Percentiles rank a stretch among this genome's conserved stretches.
Conservation (phyloP, 2,329 filamentous ascomycete genomes). For the Colletotrichum sp. region DNA sequence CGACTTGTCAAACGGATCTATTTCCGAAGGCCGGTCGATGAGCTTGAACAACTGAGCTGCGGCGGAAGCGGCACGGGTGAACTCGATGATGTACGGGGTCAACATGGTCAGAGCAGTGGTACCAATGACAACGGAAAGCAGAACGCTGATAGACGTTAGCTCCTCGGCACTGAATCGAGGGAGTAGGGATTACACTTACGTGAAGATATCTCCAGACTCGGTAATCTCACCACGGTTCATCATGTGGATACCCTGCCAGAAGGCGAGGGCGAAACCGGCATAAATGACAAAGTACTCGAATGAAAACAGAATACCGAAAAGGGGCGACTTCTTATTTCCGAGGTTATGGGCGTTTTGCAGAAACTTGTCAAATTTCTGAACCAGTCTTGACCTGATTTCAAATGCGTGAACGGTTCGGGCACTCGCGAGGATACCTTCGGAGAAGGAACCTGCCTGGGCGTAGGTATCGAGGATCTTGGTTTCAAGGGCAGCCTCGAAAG, state of each 20-base stretch:
- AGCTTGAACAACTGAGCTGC: slow-evolving; percentile 40
- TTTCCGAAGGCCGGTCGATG: slow-evolving; percentile 41
- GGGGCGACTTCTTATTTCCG: slow-evolving; percentile 42
- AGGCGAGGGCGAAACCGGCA: slow-evolving; percentile 46
- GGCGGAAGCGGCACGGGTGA: slow-evolving; percentile 40
- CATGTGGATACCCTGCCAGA: slow-evolving; percentile 50
- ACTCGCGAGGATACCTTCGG: slow-evolving; percentile 41
- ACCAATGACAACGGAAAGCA: slow-evolving; percentile 43
- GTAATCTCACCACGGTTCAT: slow-evolving; percentile 39
- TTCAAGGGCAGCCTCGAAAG: slow-evolving; percentile 34
- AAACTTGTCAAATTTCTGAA: slow-evolving; percentile 42
- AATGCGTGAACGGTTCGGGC: slow-evolving; percentile 49
- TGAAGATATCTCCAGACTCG: slow-evolving; percentile 43
- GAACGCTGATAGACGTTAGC: slow-evolving; percentile 29
- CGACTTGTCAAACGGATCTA: slow-evolving; percentile 37
- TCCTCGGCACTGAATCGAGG: not conserved
- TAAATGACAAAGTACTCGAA: slow-evolving; percentile 46
- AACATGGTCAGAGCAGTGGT: slow-evolving; percentile 39
- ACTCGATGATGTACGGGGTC: slow-evolving; percentile 42
- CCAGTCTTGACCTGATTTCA: slow-evolving; percentile 41
- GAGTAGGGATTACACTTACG: slow-evolving; percentile 25
- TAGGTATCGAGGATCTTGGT: slow-evolving; percentile 38
- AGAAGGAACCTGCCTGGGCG: slow-evolving; percentile 38
- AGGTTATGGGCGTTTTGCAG: slow-evolving; percentile 39
- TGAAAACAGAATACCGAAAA: slow-evolving; percentile 43